Percentiles rank a stretch among this genome's conserved stretches.
Evolutionary conservation across 1,284 basidiomycete genomes (phyloP).

Genomic region (Boletellus sp.): DNA sequence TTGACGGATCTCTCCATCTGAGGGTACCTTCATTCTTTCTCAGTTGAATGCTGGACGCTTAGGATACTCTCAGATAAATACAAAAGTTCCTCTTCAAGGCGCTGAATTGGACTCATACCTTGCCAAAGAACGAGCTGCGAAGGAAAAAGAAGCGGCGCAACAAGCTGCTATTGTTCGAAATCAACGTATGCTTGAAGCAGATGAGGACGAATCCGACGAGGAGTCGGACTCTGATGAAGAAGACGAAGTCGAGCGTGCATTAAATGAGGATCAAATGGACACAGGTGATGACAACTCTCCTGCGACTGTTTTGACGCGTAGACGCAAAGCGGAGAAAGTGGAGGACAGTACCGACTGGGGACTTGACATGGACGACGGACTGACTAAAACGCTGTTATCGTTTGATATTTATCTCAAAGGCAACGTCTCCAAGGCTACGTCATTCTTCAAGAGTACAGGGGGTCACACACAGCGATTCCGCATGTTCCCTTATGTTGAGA

Average conservation of each 20-base stretch:
- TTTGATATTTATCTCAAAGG: constrained; percentile 98
- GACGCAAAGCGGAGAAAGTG: constrained; percentile 46
- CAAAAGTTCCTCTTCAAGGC: constrained; percentile 85
- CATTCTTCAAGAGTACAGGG: constrained; percentile 78
- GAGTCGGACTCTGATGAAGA: constrained; percentile 56
- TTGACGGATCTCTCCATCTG: constrained; percentile 66
- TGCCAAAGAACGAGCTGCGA: constrained; percentile 73
- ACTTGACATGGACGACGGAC: constrained; percentile 67
- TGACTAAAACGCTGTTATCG: constrained; percentile 72
- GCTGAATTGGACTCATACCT: constrained; percentile 82
- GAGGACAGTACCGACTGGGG: constrained; percentile 63
- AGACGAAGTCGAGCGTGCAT: constrained; percentile 62
- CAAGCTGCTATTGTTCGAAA: constrained; percentile 82
- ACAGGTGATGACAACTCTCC: constrained; percentile 33
- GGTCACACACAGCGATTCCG: constrained; percentile 77
- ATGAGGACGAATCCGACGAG: constrained; percentile 66
- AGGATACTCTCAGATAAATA: constrained; percentile 61
- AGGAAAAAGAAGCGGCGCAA: constrained; percentile 84
- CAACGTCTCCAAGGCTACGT: constrained; percentile 76
- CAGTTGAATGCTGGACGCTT: constrained; percentile 6
- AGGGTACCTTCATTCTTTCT: constrained; percentile 44
- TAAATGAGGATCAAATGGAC: constrained; percentile 52
- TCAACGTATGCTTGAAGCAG: constrained; percentile 87
- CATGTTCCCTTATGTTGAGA: constrained; percentile 97
- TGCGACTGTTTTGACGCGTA: constrained; percentile 16